Conservation (phyloP, 2,329 filamentous ascomycete species). For the Ustilaginoidea virens region DNA sequence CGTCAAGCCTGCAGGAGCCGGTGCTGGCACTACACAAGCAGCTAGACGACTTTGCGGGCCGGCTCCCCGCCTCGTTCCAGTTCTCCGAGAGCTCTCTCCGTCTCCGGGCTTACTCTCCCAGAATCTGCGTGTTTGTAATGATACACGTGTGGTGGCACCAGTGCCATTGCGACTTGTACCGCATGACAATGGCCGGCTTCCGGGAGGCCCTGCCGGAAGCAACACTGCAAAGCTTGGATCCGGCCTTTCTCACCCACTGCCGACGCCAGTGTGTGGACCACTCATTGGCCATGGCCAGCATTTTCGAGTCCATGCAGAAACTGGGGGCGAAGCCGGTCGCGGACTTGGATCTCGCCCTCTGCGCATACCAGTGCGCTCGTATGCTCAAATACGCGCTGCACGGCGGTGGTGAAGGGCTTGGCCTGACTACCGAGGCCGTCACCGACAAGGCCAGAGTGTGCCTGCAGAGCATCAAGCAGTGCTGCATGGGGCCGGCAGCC, state of each 20-base stretch:
- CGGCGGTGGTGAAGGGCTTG: constrained; percentile 25
- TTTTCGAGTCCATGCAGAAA: constrained; percentile 35
- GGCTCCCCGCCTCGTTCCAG: constrained; percentile 38
- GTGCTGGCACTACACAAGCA: constrained; percentile 32
- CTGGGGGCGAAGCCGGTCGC: constrained; percentile 36
- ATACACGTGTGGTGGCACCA: constrained; percentile 45
- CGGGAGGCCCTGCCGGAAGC: constrained; percentile 32
- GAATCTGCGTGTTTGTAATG: constrained; percentile 43
- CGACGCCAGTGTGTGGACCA: constrained; percentile 37
- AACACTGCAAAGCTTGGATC: constrained; percentile 29
- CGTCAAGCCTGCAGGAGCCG: constrained; percentile 23
- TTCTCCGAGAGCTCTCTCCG: constrained; percentile 41
- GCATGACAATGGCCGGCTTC: constrained; percentile 34
- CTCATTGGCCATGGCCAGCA: constrained; percentile 37
- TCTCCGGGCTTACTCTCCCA: constrained; percentile 38
- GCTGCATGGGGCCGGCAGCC: constrained; percentile 34
- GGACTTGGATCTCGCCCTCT: constrained; percentile 38
- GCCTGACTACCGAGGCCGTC: constrained; percentile 28
- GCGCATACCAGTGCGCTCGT: constrained; percentile 38
- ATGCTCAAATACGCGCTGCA: constrained; percentile 36
- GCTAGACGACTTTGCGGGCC: constrained; percentile 35
- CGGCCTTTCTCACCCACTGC: constrained; percentile 32
- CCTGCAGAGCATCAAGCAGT: constrained; percentile 32
- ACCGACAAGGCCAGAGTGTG: constrained; percentile 35
- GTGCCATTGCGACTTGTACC: constrained; percentile 41